phyloP scores from a whole-genome alignment of 371 early-diverging fungal species.

The Mortierella sp. region DNA sequence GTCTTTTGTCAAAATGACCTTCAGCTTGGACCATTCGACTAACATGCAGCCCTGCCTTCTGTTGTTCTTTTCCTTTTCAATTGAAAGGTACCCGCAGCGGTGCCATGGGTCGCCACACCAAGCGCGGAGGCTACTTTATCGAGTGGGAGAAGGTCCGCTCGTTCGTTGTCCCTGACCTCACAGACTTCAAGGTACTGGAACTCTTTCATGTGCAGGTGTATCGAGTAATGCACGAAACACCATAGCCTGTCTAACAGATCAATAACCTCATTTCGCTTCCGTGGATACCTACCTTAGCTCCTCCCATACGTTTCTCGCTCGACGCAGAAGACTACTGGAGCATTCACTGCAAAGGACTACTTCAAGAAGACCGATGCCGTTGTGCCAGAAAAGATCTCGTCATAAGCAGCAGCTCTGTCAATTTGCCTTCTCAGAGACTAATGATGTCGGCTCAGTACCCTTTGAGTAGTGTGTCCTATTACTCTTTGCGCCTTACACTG shows the following conservation, averaged over 20 bases:
- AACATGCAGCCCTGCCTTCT: not conserved
- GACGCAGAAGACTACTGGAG: constrained; percentile 60
- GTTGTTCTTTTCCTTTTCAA: not conserved
- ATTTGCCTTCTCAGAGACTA: not conserved
- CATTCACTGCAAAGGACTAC: constrained; percentile 53
- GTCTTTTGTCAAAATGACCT: too few relatives aligned
- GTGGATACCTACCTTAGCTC: constrained; percentile 55
- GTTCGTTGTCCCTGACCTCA: constrained; percentile 83
- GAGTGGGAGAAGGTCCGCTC: constrained; percentile 82
- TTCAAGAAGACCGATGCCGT: constrained; percentile 31
- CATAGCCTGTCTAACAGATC: too few relatives aligned
- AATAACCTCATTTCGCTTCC: not conserved
- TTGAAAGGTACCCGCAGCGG: constrained; percentile 80
- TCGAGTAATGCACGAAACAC: too few relatives aligned
- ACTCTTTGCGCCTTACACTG: too few relatives aligned
- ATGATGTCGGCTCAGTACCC: too few relatives aligned
- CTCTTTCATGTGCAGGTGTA: too few relatives aligned
- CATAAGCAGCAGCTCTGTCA: constrained; percentile 11
- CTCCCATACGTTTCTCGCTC: constrained; percentile 75
- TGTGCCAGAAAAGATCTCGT: constrained; percentile 27
- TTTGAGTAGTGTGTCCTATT: too few relatives aligned
- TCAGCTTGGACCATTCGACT: too few relatives aligned
- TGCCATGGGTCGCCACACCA: constrained; percentile 87
- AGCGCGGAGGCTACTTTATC: constrained; percentile 76
- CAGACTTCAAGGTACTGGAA: constrained; percentile 69